phyloP scores from a whole-genome alignment of 2,329 filamentous ascomycete genomes.

The Sporothrix dimorphospora region DNA sequence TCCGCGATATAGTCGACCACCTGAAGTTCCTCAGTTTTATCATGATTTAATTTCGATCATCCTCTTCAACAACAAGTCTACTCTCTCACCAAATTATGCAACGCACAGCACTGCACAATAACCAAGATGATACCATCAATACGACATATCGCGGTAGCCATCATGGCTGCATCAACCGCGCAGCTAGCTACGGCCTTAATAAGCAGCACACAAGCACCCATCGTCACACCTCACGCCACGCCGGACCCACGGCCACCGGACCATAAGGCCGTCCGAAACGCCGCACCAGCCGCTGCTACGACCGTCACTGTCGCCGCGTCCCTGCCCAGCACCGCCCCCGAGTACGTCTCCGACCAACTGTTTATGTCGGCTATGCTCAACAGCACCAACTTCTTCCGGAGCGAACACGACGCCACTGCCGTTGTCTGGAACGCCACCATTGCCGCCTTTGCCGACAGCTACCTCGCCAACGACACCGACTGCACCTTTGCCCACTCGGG shows the following conservation, averaged over 20 bases:
- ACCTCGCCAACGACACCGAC: slow-evolving; percentile 44
- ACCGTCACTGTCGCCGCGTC: slow-evolving; percentile 43
- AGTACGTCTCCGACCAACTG: slow-evolving; percentile 41
- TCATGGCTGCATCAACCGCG: neutral
- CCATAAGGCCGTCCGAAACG: neutral
- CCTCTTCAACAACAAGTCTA: neutral
- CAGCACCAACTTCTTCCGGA: slow-evolving; percentile 68
- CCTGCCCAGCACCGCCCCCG: slow-evolving; percentile 44
- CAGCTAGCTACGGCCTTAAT: neutral
- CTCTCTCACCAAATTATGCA: too few species aligned
- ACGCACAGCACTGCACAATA: neutral
- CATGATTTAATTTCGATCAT: neutral
- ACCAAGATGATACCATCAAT: slow-evolving; percentile 1
- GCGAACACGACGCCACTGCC: slow-evolving; percentile 60
- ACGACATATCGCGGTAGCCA: neutral
- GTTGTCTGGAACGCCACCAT: slow-evolving; percentile 69
- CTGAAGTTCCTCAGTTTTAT: neutral
- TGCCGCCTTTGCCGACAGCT: slow-evolving; percentile 57
- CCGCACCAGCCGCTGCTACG: slow-evolving; percentile 20
- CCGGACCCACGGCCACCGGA: slow-evolving; percentile 15
- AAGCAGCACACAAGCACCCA: neutral
- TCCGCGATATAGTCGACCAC: neutral
- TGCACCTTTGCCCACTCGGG: slow-evolving; percentile 60
- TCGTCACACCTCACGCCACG: neutral
- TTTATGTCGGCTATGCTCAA: slow-evolving; percentile 63